Evolutionary conservation across 352 stramenopile species (phyloP), one percentile per base, ranked within the genome.

Genomic region (Blastocystis sp.): DNA sequence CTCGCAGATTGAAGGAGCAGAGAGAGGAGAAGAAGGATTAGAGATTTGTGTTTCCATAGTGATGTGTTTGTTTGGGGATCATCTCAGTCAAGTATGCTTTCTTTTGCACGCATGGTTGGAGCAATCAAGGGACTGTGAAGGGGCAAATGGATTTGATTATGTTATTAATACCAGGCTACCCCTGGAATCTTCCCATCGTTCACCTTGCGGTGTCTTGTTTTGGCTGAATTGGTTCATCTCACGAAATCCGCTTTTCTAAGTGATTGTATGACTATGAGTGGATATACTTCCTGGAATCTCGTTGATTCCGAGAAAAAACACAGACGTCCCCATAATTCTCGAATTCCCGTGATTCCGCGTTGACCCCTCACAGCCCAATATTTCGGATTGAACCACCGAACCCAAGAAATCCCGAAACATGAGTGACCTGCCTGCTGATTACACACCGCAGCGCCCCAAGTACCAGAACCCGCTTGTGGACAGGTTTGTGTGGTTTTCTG

Each of bases 401-500:
- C n/a, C n/a, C n/a, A n/a, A n/a, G n/a, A n/a, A n/a, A n/a, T n/a
- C n/a, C n/a, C n/a, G n/a, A n/a, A n/a, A n/a, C 40, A 78, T 78
- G 67, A 78, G 67, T 78, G 67, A 16, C 57, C 8, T n/a, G n/a
- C 67, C 67, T 44, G 67, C 56, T 57, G 67, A 78, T 57, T 78
- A 78, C 67, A 40, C 57, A 57, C 67, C 67, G 18, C 67, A 78
- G 34, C 73, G 73, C 44, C 54, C 54, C 42, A 84, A 84, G 59
- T 84, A 84, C 40, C 54, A 84, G 56, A 84, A 84, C 40, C 73
- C 73, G 4, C 48, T 84, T 16, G 73, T 84, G 32, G 73, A 84
- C 48, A 69, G 73, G 54, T 78, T 36, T 40, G 46, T 18, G 24
- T 32, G n/a, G 38, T 34, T 11, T 78, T 21, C 14, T 34, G 8